Conservation (phyloP, 2,329 filamentous ascomycete genomes). For the Paracoccidioides brasiliensis region DNA sequence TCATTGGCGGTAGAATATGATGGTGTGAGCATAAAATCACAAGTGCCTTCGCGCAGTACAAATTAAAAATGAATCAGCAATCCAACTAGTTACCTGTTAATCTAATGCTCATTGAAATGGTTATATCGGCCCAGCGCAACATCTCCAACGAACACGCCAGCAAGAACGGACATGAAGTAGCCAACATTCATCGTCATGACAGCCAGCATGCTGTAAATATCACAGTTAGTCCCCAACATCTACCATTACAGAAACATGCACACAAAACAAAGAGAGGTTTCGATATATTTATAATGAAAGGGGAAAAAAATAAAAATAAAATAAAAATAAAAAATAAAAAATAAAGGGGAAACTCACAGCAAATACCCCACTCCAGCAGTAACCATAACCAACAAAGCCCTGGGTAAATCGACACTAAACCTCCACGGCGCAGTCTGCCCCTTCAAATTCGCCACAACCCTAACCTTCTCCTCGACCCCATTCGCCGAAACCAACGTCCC, state of each 20-base stretch:
- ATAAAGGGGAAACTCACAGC: conserved; percentile 49
- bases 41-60: no score
- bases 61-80: neutral
- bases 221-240: neutral
- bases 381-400: conserved; percentile 56
- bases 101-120: conserved; percentile 37
- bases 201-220: conserved; percentile 55
- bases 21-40: no score
- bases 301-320: neutral
- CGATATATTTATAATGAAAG: no score
- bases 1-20: no score
- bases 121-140: conserved; percentile 62
- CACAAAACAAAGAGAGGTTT: no score
- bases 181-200: conserved; percentile 85
- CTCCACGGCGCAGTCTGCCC: conserved; percentile 52
- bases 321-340: neutral
- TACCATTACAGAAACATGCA: no score
- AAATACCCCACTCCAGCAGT: conserved; percentile 71
- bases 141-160: conserved; percentile 73
- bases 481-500: conserved; percentile 57
- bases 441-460: conserved; percentile 50
- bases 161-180: conserved; percentile 70
- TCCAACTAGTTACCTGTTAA: neutral
- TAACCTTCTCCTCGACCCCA: conserved; percentile 67
- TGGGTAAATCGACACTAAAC: conserved; percentile 62